These are phyloP conservation scores for Annulohypoxylon nitens DNA, from an alignment of 495 filamentous ascomycete species.

Conservation along the genomic window DNA sequence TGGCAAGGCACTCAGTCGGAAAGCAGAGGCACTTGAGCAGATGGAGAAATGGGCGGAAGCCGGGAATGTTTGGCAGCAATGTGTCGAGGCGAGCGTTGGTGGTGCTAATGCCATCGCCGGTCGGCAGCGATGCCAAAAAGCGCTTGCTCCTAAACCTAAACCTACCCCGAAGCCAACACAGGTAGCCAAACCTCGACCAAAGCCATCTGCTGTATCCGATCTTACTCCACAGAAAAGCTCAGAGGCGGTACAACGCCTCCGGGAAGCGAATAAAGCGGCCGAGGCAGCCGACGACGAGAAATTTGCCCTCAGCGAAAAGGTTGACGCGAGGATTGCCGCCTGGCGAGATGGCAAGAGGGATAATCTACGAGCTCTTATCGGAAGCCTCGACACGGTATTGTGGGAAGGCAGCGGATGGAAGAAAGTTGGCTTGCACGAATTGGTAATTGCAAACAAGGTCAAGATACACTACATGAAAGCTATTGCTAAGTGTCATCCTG, in stretches of 20 bases:
- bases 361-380: slow-evolving; percentile 88
- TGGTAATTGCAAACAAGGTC: slow-evolving; percentile 90
- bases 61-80: slow-evolving; percentile 79
- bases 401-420: slow-evolving; percentile 96
- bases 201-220: slow-evolving; percentile 64
- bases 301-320: slow-evolving; percentile 84
- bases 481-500: slow-evolving; percentile 97
- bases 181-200: slow-evolving; percentile 54
- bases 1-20: slow-evolving; percentile 91
- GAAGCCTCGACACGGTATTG: slow-evolving; percentile 88
- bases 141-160: slow-evolving; percentile 71
- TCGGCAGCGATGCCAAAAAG: slow-evolving; percentile 90
- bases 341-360: slow-evolving; percentile 94
- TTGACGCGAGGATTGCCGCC: slow-evolving; percentile 78
- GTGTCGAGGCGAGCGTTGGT: slow-evolving; percentile 86
- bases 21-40: slow-evolving; percentile 95
- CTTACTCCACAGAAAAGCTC: slow-evolving; percentile 55
- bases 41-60: slow-evolving; percentile 95
- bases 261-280: slow-evolving; percentile 83
- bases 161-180: slow-evolving; percentile 51
- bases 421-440: slow-evolving; percentile 92
- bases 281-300: slow-evolving; percentile 91
- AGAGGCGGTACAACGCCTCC: slow-evolving; percentile 81
- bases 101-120: slow-evolving; percentile 86
- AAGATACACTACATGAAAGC: slow-evolving; percentile 99